Conservation (phyloP, 2,329 filamentous ascomycete species). For the Acephala macrosclerotiorum region DNA sequence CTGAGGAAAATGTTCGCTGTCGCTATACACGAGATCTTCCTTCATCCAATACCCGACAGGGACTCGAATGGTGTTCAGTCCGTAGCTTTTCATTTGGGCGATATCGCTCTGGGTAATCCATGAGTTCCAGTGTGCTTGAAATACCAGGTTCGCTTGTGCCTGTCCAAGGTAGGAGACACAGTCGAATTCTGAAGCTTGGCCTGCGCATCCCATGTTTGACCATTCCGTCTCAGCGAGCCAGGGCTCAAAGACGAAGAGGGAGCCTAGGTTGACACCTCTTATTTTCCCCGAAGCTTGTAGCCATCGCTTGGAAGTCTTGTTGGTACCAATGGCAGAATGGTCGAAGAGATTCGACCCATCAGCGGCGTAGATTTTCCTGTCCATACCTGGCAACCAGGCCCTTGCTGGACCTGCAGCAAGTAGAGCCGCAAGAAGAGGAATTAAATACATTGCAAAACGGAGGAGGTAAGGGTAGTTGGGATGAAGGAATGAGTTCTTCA, state of each 20-base stretch:
- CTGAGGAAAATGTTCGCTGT: constrained; percentile 55
- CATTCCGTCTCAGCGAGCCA: constrained; percentile 54
- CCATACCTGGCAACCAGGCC: neutral
- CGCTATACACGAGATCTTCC: constrained; percentile 51
- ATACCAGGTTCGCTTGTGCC: constrained; percentile 50
- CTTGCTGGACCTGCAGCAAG: neutral
- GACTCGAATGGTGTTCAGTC: constrained; percentile 57
- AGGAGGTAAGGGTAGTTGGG: neutral
- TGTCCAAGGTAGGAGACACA: constrained; percentile 55
- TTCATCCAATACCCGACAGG: constrained; percentile 59
- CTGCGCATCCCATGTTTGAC: constrained; percentile 53
- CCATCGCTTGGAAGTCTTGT: constrained; percentile 28
- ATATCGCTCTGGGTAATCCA: constrained; percentile 57
- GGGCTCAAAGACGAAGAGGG: constrained; percentile 56
- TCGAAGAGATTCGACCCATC: neutral
- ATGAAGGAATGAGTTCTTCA: neutral
- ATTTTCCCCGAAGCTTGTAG: constrained; percentile 47
- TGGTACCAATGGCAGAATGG: neutral
- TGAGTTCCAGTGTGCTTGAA: constrained; percentile 53
- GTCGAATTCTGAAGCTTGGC: constrained; percentile 53
- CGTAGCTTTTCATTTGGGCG: constrained; percentile 51
- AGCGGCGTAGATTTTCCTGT: neutral
- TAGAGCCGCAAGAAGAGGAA: neutral
- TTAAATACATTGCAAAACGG: neutral
- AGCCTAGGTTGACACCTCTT: constrained; percentile 57